Evolutionary conservation across 345 rosid genomes (phyloP).

Genomic region (Acer saccharum): DNA sequence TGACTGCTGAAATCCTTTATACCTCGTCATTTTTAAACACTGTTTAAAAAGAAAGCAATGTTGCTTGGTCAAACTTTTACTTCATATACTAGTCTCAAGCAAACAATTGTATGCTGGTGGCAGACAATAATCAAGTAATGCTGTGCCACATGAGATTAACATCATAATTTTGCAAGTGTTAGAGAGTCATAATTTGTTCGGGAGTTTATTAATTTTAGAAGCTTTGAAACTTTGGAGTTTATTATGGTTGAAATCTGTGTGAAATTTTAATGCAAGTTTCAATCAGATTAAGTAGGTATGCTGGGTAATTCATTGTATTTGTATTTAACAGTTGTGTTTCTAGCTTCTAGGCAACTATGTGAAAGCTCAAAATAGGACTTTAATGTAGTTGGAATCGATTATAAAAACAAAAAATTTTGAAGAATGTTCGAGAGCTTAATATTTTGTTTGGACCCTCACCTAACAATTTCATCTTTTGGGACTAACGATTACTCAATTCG

Average conservation of each 20-base stretch:
- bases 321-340: neutral
- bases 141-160: neutral
- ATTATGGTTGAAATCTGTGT: neutral
- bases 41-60: neutral
- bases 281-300: neutral
- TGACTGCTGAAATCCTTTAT: conserved; percentile 4
- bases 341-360: neutral
- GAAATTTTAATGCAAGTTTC: neutral
- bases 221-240: neutral
- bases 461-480: too few species aligned
- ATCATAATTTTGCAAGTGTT: neutral
- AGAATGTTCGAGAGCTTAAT: neutral
- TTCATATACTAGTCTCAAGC: neutral
- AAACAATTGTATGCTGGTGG: neutral
- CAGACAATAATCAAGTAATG: neutral
- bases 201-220: neutral
- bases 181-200: neutral
- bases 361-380: neutral
- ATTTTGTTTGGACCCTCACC: too few species aligned
- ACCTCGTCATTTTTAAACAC: neutral
- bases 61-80: neutral
- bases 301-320: neutral
- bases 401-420: neutral
- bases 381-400: neutral
- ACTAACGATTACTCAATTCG: too few species aligned